These are phyloP conservation scores for Trifolium dubium DNA, from an alignment of 306 rosid genomes.

Conservation along the genomic window DNA sequence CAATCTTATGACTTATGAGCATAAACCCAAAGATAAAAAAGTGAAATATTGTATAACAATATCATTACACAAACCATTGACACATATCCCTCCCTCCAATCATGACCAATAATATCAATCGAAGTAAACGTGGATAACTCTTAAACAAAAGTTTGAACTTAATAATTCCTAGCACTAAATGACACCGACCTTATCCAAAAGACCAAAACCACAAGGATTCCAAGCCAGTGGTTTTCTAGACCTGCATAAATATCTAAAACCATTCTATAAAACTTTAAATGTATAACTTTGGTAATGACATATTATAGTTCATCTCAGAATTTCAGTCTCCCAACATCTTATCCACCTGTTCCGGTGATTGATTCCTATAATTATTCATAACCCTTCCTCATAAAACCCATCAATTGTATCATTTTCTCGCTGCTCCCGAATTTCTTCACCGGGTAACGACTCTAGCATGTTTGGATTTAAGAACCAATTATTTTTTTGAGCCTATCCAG, in stretches of 20 bases:
- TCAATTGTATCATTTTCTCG: conserved; percentile 5
- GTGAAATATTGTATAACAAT: neutral
- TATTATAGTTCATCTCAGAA: conserved; percentile 9
- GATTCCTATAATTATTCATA: conserved; percentile 15
- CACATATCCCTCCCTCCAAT: neutral
- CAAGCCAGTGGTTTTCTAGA: conserved; percentile 16
- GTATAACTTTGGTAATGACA: neutral
- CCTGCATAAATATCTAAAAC: conserved; percentile 11
- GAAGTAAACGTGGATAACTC: neutral
- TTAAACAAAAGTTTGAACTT: conserved; percentile 3
- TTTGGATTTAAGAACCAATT: neutral
- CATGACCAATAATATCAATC: conserved; percentile 13
- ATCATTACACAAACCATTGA: neutral
- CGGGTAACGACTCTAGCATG: neutral
- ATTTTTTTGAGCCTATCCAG: neutral
- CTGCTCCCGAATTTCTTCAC: neutral
- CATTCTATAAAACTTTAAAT: conserved; percentile 20
- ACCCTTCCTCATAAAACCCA: conserved; percentile 18
- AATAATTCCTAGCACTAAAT: conserved; percentile 9
- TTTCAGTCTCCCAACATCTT: conserved; percentile 17
- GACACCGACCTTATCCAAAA: conserved; percentile 14
- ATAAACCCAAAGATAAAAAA: neutral
- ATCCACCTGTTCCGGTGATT: neutral
- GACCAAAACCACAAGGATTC: conserved; percentile 2
- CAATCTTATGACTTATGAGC: neutral